phyloP scores from a whole-genome alignment of 208 protist genomes.

The Acanthamoeba sp. region DNA sequence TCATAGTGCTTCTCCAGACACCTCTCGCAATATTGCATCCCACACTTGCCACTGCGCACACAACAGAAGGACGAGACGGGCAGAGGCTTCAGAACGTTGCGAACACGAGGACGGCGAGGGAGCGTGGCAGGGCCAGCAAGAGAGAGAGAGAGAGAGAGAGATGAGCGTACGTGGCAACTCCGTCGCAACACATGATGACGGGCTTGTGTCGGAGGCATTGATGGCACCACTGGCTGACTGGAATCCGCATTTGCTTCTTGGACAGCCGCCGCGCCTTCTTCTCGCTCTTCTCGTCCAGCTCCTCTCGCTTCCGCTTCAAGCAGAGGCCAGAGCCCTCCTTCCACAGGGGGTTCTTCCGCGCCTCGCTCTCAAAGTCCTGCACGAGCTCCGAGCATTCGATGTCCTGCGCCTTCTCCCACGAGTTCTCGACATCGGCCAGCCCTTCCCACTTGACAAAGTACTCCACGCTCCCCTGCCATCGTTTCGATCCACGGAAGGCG shows the following conservation, averaged over 20 bases:
- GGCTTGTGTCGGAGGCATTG: constrained; percentile 62
- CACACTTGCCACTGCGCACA: constrained; percentile 43
- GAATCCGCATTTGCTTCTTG: constrained; percentile 42
- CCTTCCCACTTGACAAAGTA: constrained; percentile 67
- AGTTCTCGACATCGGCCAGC: constrained; percentile 47
- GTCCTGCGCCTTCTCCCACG: constrained; percentile 62
- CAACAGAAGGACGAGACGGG: background rate
- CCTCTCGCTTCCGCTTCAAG: constrained; percentile 36
- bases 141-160: no score
- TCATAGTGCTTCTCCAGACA: constrained; percentile 64
- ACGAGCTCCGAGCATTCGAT: constrained; percentile 60
- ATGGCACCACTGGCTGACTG: constrained; percentile 59
- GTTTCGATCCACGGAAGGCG: no score
- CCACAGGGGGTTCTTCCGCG: constrained; percentile 60
- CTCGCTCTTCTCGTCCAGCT: constrained; percentile 48
- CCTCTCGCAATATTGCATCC: constrained; percentile 49
- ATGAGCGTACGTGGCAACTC: constrained; percentile 31
- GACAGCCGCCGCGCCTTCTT: constrained; percentile 56
- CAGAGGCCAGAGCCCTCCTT: constrained; percentile 36
- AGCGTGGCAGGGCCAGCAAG: background rate
- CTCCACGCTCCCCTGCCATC: constrained; percentile 39
- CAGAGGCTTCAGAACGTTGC: no score
- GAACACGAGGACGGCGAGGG: no score
- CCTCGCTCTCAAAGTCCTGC: constrained; percentile 65
- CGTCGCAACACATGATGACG: constrained; percentile 62